Conservation (phyloP, 2,329 filamentous ascomycete species). For the Didymellaceae sp. region DNA sequence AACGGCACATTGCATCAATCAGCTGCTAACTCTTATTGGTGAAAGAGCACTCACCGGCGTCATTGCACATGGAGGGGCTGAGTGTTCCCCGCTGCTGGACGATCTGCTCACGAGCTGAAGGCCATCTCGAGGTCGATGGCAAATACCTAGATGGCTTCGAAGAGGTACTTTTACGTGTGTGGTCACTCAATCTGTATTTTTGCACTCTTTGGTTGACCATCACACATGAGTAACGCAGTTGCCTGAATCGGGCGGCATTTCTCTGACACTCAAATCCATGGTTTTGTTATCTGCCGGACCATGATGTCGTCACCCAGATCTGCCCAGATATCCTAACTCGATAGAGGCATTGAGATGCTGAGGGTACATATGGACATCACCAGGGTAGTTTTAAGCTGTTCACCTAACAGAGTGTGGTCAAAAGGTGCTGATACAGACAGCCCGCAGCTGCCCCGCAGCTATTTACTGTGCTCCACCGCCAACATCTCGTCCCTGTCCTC, state of each 20-base stretch:
- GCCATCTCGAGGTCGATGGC: background rate
- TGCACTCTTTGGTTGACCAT: background rate
- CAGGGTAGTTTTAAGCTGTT: conserved; percentile 42
- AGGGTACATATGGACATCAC: conserved; percentile 32
- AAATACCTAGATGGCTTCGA: conserved; percentile 14
- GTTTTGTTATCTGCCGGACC: background rate
- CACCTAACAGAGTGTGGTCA: conserved; percentile 45
- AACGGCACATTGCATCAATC: conserved; percentile 32
- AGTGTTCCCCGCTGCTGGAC: conserved; percentile 16
- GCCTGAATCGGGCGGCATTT: no score
- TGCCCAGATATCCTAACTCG: conserved; percentile 25
- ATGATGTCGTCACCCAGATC: conserved; percentile 18
- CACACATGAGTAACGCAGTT: no score
- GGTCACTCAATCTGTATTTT: no score
- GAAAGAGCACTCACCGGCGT: conserved; percentile 21
- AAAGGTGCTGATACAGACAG: conserved; percentile 32
- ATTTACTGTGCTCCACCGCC: conserved; percentile 37
- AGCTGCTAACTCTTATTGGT: conserved; percentile 32
- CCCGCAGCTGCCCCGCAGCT: conserved; percentile 18
- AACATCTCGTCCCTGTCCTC: conserved; percentile 11
- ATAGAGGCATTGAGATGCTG: conserved; percentile 25
- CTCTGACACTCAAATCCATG: background rate
- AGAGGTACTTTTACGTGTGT: background rate
- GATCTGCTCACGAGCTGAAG: background rate
- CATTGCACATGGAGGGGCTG: conserved; percentile 39